Evolutionary conservation across 2,329 filamentous ascomycete species (phyloP).

Genomic region (Cercospora sesami): DNA sequence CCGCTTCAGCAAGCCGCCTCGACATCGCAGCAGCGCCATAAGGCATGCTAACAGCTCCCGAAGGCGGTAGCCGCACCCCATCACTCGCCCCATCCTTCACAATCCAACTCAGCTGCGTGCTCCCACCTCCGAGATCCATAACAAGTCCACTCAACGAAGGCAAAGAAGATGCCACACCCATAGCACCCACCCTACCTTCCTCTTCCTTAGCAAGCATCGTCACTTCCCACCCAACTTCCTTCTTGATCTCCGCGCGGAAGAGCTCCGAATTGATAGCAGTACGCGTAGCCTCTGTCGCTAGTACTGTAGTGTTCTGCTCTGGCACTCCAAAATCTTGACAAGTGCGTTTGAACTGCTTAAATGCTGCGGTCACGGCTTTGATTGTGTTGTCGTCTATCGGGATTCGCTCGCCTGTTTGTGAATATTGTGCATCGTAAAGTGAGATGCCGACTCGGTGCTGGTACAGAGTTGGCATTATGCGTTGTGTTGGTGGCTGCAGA

Average conservation of each 20-base stretch:
- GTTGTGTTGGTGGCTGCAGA: conserved; percentile 67
- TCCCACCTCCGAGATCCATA: conserved; percentile 79
- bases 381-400: conserved; percentile 64
- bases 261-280: conserved; percentile 71
- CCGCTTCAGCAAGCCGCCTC: conserved; percentile 53
- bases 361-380: conserved; percentile 61
- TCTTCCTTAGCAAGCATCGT: conserved; percentile 73
- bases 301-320: conserved; percentile 64
- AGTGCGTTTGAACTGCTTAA: conserved; percentile 70
- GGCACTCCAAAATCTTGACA: conserved; percentile 71
- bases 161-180: conserved; percentile 78
- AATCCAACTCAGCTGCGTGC: conserved; percentile 70
- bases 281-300: conserved; percentile 88
- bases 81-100: conserved; percentile 49
- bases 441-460: conserved; percentile 78
- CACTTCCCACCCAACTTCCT: conserved; percentile 66
- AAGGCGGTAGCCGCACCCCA: conserved; percentile 52
- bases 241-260: conserved; percentile 65
- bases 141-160: conserved; percentile 71
- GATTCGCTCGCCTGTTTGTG: conserved; percentile 42
- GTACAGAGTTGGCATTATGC: conserved; percentile 75
- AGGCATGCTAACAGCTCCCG: conserved; percentile 64
- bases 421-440: conserved; percentile 74
- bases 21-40: conserved; percentile 69
- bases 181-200: conserved; percentile 78